Evolutionary conservation across 1,284 basidiomycete species (phyloP).

Genomic region (Heterobasidion parviporum): DNA sequence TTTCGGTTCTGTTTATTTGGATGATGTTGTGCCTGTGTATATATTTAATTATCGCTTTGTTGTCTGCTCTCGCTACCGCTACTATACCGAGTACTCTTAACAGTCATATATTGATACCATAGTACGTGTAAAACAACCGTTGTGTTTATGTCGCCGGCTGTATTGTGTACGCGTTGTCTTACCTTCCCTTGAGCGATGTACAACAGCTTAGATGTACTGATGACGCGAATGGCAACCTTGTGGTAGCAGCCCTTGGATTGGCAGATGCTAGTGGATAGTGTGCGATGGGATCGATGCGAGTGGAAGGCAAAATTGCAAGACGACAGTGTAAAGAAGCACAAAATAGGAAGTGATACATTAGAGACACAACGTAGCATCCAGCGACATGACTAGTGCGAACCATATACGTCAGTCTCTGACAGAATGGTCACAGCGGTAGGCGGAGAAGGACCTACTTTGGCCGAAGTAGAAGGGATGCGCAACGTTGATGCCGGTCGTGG

Average conservation of each 20-base stretch:
- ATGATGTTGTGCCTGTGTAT: background rate
- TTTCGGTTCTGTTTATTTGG: background rate
- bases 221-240: background rate
- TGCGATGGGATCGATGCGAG: background rate
- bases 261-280: too few species aligned
- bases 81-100: conserved; percentile 10
- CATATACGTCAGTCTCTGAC: background rate
- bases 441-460: conserved; percentile 6
- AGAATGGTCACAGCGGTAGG: too few species aligned
- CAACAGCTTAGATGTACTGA: background rate
- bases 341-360: background rate
- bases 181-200: background rate
- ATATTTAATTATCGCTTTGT: conserved; percentile 7
- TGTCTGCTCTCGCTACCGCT: background rate
- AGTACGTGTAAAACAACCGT: conserved; percentile 6
- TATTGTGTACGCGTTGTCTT: background rate
- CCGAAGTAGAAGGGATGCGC: conserved; percentile 13
- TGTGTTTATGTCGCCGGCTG: conserved; percentile 5
- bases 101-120: conserved; percentile 14
- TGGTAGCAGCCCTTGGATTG: too few species aligned
- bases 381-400: conserved; percentile 9
- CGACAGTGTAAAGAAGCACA: background rate
- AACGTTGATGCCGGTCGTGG: conserved; percentile 12
- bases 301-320: background rate
- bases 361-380: conserved; percentile 12